Percentiles rank a stretch among this genome's conserved stretches.
phyloP scores from a whole-genome alignment of 257 asterid genomes.

The Fraxinus americana region DNA sequence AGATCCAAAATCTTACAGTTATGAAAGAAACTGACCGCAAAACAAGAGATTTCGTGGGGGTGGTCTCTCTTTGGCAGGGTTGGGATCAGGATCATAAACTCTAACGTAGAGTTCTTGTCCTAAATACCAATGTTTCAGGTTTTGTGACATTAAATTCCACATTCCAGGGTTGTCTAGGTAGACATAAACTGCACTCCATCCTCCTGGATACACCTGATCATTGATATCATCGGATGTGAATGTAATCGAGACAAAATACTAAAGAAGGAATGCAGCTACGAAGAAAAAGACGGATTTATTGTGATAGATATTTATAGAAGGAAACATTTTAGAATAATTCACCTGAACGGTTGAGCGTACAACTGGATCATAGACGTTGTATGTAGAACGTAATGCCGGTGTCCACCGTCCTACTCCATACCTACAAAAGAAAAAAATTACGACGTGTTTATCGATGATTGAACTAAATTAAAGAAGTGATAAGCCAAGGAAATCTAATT shows the following conservation, averaged over 20 bases:
- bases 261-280: not conserved
- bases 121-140: slow-evolving; percentile 28
- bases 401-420: slow-evolving; percentile 55
- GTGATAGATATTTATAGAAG: no score
- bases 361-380: slow-evolving; percentile 48
- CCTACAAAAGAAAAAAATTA: slow-evolving; percentile 14
- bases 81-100: slow-evolving; percentile 26
- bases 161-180: slow-evolving; percentile 34
- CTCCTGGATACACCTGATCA: slow-evolving; percentile 23
- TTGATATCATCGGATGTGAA: not conserved
- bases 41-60: slow-evolving; percentile 29
- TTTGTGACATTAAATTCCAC: slow-evolving; percentile 37
- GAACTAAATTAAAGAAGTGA: no score
- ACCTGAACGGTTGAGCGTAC: slow-evolving; percentile 34
- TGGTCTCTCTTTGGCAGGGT: slow-evolving; percentile 32
- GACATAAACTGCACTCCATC: slow-evolving; percentile 29
- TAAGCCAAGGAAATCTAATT: not conserved
- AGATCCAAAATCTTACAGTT: no score
- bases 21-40: slow-evolving; percentile 14
- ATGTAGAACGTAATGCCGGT: slow-evolving; percentile 28
- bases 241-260: not conserved
- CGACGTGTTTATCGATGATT: no score
- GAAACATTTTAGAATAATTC: no score
- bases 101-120: slow-evolving; percentile 29
- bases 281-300: no score